A percentile compares a stretch with the other conserved stretches of the same genome.
phyloP scores from a whole-genome alignment of 768 basidiomycete genomes.

The Mycena maculata region DNA sequence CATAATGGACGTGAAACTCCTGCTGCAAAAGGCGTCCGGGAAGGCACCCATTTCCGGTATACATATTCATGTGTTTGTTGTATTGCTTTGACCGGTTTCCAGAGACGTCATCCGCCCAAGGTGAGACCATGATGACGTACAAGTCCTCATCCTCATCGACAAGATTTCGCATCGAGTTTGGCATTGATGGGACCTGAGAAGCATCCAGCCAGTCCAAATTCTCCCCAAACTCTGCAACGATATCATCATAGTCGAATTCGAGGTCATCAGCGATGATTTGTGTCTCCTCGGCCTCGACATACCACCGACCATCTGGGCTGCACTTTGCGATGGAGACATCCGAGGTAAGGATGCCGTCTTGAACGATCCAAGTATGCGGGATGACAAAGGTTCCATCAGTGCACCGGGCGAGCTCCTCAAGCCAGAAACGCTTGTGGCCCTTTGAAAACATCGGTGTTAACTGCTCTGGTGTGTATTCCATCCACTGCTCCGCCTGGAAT shows the following conservation, averaged over 20 bases:
- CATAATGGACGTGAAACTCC: too few relatives aligned
- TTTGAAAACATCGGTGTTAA: conserved; percentile 28
- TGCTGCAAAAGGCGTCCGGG: too few relatives aligned
- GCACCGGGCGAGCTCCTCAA: conserved; percentile 27
- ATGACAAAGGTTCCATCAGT: conserved; percentile 18
- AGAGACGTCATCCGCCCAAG: too few relatives aligned
- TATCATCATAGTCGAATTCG: conserved; percentile 12
- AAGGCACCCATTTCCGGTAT: too few relatives aligned
- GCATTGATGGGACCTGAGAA: conserved; percentile 6
- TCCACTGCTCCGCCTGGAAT: conserved; percentile 31
- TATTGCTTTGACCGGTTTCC: too few relatives aligned
- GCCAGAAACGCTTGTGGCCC: conserved; percentile 28
- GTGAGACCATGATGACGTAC: conserved; percentile 42
- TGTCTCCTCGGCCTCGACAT: background rate
- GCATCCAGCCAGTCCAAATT: background rate
- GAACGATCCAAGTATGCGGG: too few relatives aligned
- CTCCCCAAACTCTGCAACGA: conserved; percentile 1
- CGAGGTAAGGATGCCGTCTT: conserved; percentile 18
- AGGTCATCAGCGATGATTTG: conserved; percentile 17
- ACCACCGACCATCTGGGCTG: conserved; percentile 2
- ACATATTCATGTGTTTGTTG: too few relatives aligned
- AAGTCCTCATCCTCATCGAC: conserved; percentile 30
- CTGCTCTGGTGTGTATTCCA: conserved; percentile 14
- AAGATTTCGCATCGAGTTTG: background rate
- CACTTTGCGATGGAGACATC: background rate